A percentile compares a stretch with the other conserved stretches of the same genome.
phyloP scores from a whole-genome alignment of 768 basidiomycete genomes.

The Clitopilus hobsonii region DNA sequence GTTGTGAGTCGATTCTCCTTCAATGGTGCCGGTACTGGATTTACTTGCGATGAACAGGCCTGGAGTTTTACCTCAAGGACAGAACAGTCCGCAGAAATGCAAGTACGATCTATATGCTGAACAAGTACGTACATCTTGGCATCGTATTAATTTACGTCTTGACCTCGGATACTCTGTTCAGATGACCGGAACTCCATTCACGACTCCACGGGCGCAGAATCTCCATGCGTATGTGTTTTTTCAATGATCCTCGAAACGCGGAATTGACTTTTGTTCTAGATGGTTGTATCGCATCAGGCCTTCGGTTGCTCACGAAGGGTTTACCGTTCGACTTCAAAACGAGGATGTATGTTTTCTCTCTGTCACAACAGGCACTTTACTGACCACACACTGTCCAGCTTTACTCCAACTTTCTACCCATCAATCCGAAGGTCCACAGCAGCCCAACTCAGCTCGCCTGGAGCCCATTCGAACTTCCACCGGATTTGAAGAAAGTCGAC shows the following conservation, averaged over 20 bases:
- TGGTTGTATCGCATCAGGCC: constrained; percentile 68
- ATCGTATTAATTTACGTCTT: background rate
- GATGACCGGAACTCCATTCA: constrained; percentile 60
- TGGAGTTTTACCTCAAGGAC: constrained; percentile 49
- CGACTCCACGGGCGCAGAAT: constrained; percentile 52
- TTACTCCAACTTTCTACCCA: constrained; percentile 56
- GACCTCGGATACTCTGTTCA: constrained; percentile 15
- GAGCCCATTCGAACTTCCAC: constrained; percentile 55
- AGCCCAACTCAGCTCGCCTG: constrained; percentile 65
- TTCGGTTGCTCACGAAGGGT: constrained; percentile 63
- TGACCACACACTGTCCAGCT: constrained; percentile 28
- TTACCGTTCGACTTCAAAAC: constrained; percentile 49
- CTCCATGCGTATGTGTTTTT: constrained; percentile 37
- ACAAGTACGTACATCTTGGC: constrained; percentile 31
- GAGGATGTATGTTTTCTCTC: constrained; percentile 40
- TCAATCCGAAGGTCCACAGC: constrained; percentile 56
- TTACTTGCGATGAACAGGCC: constrained; percentile 29
- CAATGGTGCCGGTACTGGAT: background rate
- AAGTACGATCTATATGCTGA: constrained; percentile 64
- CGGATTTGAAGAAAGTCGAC: constrained; percentile 34
- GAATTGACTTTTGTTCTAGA: constrained; percentile 28
- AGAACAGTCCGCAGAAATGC: constrained; percentile 59
- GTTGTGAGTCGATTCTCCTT: constrained; percentile 30
- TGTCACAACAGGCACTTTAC: background rate
- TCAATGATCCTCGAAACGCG: background rate